Conservation (phyloP, 1,284 basidiomycete genomes). For the Ustilago vetiveriae region DNA sequence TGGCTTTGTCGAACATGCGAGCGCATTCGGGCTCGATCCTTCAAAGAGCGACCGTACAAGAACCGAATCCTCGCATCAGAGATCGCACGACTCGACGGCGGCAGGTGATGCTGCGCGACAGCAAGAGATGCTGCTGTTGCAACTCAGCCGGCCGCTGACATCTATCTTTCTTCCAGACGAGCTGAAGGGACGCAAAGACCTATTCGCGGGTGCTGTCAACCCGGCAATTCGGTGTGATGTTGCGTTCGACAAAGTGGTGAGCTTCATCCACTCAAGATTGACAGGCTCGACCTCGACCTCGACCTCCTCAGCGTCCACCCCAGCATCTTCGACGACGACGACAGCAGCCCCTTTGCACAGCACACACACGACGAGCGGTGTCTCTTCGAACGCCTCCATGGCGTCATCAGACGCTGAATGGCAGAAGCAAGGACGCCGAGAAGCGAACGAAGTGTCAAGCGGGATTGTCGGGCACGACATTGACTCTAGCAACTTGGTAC, state of each 20-base stretch:
- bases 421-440: neutral
- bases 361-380: slow-evolving; percentile 3
- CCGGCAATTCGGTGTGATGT: slow-evolving; percentile 28
- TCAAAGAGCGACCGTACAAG: neutral
- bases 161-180: slow-evolving; percentile 12
- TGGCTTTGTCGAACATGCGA: too few species aligned
- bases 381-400: slow-evolving; percentile 5
- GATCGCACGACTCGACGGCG: neutral
- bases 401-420: slow-evolving; percentile 13
- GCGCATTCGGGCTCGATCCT: neutral
- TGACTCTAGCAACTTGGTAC: slow-evolving; percentile 13
- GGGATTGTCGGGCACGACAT: slow-evolving; percentile 2
- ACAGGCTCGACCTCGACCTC: slow-evolving; percentile 16
- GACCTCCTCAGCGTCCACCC: slow-evolving; percentile 13
- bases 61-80: neutral
- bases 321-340: slow-evolving; percentile 7
- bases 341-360: neutral
- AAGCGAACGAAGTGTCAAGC: neutral
- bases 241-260: slow-evolving; percentile 17
- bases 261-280: slow-evolving; percentile 17
- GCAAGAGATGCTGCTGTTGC: neutral
- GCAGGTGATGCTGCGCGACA: neutral
- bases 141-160: neutral
- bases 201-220: slow-evolving; percentile 13
- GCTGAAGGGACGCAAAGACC: slow-evolving; percentile 14